Base-by-base conservation (phyloP, 768 basidiomycete species). In the Lentinula detonsa region DNA sequence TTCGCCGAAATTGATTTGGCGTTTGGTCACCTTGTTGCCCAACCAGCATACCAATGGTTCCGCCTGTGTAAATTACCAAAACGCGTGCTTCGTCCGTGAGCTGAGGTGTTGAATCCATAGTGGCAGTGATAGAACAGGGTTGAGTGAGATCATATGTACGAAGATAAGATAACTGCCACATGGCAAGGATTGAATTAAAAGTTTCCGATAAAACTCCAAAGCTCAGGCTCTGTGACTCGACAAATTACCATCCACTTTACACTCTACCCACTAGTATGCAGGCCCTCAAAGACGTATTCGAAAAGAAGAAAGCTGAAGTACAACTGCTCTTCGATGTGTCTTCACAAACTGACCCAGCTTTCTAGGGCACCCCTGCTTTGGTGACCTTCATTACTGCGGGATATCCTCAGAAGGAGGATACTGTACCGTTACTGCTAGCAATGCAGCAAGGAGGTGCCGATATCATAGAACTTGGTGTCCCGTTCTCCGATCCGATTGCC, bases 381-480 rank as follows among this genome's bases (percentile, higher is more conserved):
- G 82, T 93, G 65, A 91, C 95, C 39, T 99, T 97, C 74, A 79
- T 98, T 66, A 99, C 96, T 21, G 95, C 95, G 49, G 96, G 96
- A 13, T 98, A 87, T 75, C 96, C 96, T 31, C 84, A 77, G 7
- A 72, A 74, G 58, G 78, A 86, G 69, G 88, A 90, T 61, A 98
- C 96, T 0, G 91, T 96, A 10, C 86, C 91, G 1, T 81, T 94
- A 61, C 72, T 98, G 78, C 83, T 98, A 39, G 91, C 91, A 28
- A 92, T 99, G 87, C 90, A 98, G 73, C 82, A 84, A 49, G 96
- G 96, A 57, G 96, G 96, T 5, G 85, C 93, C 49, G 95, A 98
- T 72, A 84, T 98, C 62, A 95, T 98, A 63, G 96, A 99, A 72
- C 82, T 99, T 16, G 96, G 96, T 16, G 83, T 98, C 33, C 94